Percentiles rank a stretch among this genome's conserved stretches.
phyloP scores from a whole-genome alignment of 2,329 filamentous ascomycete genomes.

The Coccinonectria pachysandricola region DNA sequence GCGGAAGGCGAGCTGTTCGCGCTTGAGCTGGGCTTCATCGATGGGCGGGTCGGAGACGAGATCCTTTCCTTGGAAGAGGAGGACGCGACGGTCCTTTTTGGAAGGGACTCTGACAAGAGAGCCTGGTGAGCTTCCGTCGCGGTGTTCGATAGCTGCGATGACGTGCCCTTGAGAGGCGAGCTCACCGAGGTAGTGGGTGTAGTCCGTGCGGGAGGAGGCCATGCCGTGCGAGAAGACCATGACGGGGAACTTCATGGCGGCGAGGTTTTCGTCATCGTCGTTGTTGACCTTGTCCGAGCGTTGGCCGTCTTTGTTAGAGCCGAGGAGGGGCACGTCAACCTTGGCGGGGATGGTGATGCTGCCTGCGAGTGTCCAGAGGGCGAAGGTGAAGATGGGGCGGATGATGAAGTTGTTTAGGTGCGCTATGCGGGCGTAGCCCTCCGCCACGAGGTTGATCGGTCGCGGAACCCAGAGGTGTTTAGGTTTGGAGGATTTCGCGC shows the following conservation, averaged over 20 bases:
- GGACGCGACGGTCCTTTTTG: slow-evolving; percentile 18
- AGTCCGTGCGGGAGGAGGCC: slow-evolving; percentile 39
- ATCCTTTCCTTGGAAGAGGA: slow-evolving; percentile 28
- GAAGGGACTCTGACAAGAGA: slow-evolving; percentile 26
- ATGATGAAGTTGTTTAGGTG: slow-evolving; percentile 32
- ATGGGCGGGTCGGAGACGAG: slow-evolving; percentile 22
- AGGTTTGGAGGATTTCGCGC: slow-evolving; percentile 13
- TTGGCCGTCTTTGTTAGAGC: slow-evolving; percentile 12
- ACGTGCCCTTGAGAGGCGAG: slow-evolving; percentile 39
- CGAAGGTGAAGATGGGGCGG: slow-evolving; percentile 32
- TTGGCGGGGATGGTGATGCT: slow-evolving; percentile 35
- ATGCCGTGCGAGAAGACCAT: slow-evolving; percentile 44
- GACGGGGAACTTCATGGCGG: slow-evolving; percentile 27
- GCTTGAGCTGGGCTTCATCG: slow-evolving; percentile 29
- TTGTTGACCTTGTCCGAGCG: neutral
- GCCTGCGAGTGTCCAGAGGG: slow-evolving; percentile 32
- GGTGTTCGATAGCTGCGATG: slow-evolving; percentile 40
- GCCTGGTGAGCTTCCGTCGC: slow-evolving; percentile 41
- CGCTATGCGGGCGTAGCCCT: slow-evolving; percentile 36
- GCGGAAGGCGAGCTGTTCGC: slow-evolving; percentile 38
- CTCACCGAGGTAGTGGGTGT: slow-evolving; percentile 40
- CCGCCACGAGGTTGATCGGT: slow-evolving; percentile 33
- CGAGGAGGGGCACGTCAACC: slow-evolving; percentile 33
- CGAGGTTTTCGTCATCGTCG: neutral
- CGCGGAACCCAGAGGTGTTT: slow-evolving; percentile 35